Base-by-base conservation (phyloP, 176 grass and related monocot species). In the Triticum turgidum region DNA sequence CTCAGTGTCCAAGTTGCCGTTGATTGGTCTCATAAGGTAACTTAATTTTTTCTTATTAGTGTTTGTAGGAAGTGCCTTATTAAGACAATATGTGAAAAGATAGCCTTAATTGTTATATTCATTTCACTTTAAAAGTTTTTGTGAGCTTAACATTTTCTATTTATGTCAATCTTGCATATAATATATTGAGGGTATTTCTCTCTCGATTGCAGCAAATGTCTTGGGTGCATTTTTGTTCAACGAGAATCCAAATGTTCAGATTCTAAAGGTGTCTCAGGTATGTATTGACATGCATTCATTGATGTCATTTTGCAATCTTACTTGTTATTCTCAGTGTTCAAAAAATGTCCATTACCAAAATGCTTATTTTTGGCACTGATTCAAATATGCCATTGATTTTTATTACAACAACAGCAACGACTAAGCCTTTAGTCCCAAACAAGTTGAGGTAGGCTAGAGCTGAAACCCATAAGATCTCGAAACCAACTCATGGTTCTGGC, bases 191-290 rank as follows among this genome's bases (percentile, higher is more conserved):
- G 29, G 18, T 52, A 24, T 39, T 54, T 83, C 64, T 39, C 37
- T 77, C 24, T 62, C 33, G 85, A 33, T 79, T 87, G 73, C 89
- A 98, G 95, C 87, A 98, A 98, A 56, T 98, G 95, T 66, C 89
- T 98, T 17, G 88, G 91, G 63, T 98, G 95, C 84, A 93, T 95
- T 89, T 98, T 93, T 73, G 95, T 98, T 86, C 95, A 93, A 86
- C 84, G 95, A 82, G 95, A 98, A 83, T 98, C 95, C 3, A 98
- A 93, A 84, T 41, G 87, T 56, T 91, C 87, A 69, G 89, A 95
- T 85, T 90, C 89, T 80, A 95, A 92, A 95, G 95, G 93, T 76
- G 93, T 98, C 68, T 92, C 93, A 85, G 95, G 95, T 98, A 95
- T 37, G 85, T 24, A 78, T 35, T 80, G 38, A 52, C 17, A 45